Conservation (phyloP, 768 basidiomycete species). For the Favolaschia claudopus region DNA sequence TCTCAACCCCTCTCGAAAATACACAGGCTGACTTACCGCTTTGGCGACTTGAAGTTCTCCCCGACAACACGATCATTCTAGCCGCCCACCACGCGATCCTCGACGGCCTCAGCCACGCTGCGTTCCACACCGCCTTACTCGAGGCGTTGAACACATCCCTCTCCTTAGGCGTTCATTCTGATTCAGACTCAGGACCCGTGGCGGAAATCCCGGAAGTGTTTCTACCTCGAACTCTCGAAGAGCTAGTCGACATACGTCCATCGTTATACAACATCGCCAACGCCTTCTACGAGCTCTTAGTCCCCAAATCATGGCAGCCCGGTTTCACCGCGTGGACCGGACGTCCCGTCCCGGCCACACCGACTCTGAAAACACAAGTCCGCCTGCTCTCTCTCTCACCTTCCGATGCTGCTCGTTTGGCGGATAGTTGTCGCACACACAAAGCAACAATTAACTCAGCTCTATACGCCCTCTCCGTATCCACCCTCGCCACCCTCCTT, state of each 20-base stretch:
- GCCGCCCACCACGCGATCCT: constrained; percentile 46
- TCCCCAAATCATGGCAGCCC: constrained; percentile 31
- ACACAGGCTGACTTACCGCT: constrained; percentile 34
- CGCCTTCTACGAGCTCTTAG: constrained; percentile 34
- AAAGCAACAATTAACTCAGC: constrained; percentile 39
- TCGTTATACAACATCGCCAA: constrained; percentile 31
- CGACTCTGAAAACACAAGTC: constrained; percentile 30
- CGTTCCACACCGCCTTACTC: constrained; percentile 43
- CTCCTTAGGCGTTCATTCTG: neutral
- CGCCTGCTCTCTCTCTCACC: constrained; percentile 35
- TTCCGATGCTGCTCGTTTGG: constrained; percentile 24
- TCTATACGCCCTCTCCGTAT: constrained; percentile 32
- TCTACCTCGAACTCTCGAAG: constrained; percentile 37
- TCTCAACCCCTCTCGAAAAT: constrained; percentile 35
- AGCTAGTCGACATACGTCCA: constrained; percentile 32
- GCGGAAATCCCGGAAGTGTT: constrained; percentile 19
- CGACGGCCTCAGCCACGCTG: constrained; percentile 47
- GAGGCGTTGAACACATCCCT: constrained; percentile 34
- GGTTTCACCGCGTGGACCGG: constrained; percentile 40
- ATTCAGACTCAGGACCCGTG: constrained; percentile 16
- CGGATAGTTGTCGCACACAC: constrained; percentile 34
- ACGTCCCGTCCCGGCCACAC: constrained; percentile 20
- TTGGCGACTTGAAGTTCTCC: constrained; percentile 44
- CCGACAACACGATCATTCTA: constrained; percentile 40
- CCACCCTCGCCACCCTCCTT: constrained; percentile 34